Evolutionary conservation across 139 green algal species (phyloP), one percentile per base, ranked within the genome.

Genomic region (Diplosphaera chodatii): DNA sequence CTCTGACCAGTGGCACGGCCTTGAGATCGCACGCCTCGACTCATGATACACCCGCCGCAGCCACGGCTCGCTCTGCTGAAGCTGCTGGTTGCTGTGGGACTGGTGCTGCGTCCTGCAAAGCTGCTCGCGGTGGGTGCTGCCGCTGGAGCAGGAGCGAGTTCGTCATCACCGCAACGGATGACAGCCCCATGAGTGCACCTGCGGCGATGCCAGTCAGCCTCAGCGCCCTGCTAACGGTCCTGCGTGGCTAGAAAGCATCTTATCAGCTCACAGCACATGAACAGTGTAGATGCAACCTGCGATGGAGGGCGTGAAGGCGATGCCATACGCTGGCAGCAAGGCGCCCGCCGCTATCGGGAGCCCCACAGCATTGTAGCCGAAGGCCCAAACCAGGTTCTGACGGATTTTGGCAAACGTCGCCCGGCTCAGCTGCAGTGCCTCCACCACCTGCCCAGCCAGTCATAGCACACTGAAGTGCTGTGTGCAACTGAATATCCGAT

Each of bases 361-460:
- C 32, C 78, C 83, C 0, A 95, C 56, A 3, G 91, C 21, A 80
- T 97, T 97, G 79, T 97, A 97, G 13, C 79, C 91, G 71, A 96
- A 92, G 0, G 92, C 92, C 92, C 92, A 97, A 21, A 69, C 77
- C 66, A 97, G 80, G 78, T 97, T 97, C 74, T 97, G 89, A 56
- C 79, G 74, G 63, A 97, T 96, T 78, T 96, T 97, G 74, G 68
- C 33, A 30, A 97, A 78, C 6, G 91, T 97, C 33, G 79, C 73
- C 1, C 74, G 72, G 69, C 84, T 90, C 25, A 97, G 71, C 28
- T 87, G 76, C 6, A 97, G 74, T 2, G 85, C 89, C 31, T 97
- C 92, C 15, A 86, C 40, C 22, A 97, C 88, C 84, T 95, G 87
- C 0, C 22, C 13, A 27, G n/a, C n/a, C n/a, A n/a, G n/a, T 3